Evolutionary conservation across 495 filamentous ascomycete genomes (phyloP), one percentile per base, ranked within the genome.

Genomic region (Penicillium daleae): DNA sequence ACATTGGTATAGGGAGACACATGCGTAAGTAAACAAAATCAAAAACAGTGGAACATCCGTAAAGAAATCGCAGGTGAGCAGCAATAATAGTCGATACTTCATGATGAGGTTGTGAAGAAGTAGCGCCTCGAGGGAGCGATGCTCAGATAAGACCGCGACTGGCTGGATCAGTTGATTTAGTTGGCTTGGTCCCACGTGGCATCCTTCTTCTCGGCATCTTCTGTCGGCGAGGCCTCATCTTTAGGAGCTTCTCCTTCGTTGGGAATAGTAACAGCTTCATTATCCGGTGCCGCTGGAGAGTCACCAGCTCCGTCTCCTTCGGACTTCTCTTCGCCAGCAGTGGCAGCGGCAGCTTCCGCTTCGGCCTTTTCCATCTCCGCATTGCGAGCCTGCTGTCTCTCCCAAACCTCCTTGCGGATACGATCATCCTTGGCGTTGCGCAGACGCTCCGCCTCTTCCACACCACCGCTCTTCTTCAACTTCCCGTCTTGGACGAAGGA

Each of bases 381-480:
- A 53, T 78, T 76, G 53, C 79, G 74, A 50, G 78, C 80, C 66
- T 82, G 81, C 76, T 89, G 83, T 53, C 85, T 76, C 65, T 93
- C 91, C 89, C 89, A 96, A 10, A 93, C 89, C 71, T 97, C 93
- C 68, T 86, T 87, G 60, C 94, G 81, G 52, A 92, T 91, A 71
- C 87, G 84, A 60, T 98, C 96, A 68, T 99, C 95, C 74, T 93
- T 96, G 22, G 86, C 85, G 67, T 87, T 89, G 59, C 96, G 81
- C 48, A 92, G 82, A 44, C 96, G 80, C 77, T 99, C 96, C 8
- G 91, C 87, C 77, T 99, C 95, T 77, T 98, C 96, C 10, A 96
- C 86, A 2, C 95, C 95, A 31, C 95, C 95, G 52, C 88, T 90
- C 84, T 97, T 97, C 86, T 97, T 98, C 64, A 99, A 73, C 72